Conservation (phyloP, 352 stramenopile genomes). For the Globisporangium paroecandrum region DNA sequence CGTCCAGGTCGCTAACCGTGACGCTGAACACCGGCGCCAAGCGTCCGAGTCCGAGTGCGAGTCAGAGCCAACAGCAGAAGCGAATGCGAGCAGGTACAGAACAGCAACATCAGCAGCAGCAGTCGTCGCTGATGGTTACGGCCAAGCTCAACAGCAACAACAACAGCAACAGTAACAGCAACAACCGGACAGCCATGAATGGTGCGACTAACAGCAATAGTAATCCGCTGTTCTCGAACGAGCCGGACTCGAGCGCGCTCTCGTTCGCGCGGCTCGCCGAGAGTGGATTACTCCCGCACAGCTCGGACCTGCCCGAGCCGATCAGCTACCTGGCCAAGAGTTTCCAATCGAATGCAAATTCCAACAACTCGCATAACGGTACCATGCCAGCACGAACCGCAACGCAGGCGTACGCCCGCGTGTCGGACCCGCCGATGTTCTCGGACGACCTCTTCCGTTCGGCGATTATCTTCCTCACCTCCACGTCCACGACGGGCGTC, state of each 20-base stretch:
- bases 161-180: constrained; percentile 10
- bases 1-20: constrained; percentile 37
- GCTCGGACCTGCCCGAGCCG: constrained; percentile 56
- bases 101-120: constrained; percentile 4
- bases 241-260: constrained; percentile 30
- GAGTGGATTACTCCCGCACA: constrained; percentile 39
- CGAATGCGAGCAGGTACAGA: not conserved
- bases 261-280: constrained; percentile 41
- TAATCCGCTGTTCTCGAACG: constrained; percentile 65
- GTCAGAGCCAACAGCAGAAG: constrained; percentile 15
- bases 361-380: not conserved
- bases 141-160: constrained; percentile 10
- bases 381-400: not conserved
- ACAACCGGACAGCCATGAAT: not conserved
- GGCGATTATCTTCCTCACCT: constrained; percentile 59
- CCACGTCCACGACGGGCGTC: constrained; percentile 43
- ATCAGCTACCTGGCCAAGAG: constrained; percentile 55
- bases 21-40: constrained; percentile 34
- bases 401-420: not conserved
- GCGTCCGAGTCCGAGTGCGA: constrained; percentile 15
- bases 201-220: not conserved
- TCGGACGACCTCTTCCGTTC: constrained; percentile 65
- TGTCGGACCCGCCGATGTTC: constrained; percentile 27
- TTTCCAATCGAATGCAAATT: not conserved
- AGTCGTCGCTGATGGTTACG: constrained; percentile 1